A percentile compares a stretch with the other conserved stretches of the same genome.
Evolutionary conservation across 306 rosid genomes (phyloP).

Genomic region (Vigna radiata): DNA sequence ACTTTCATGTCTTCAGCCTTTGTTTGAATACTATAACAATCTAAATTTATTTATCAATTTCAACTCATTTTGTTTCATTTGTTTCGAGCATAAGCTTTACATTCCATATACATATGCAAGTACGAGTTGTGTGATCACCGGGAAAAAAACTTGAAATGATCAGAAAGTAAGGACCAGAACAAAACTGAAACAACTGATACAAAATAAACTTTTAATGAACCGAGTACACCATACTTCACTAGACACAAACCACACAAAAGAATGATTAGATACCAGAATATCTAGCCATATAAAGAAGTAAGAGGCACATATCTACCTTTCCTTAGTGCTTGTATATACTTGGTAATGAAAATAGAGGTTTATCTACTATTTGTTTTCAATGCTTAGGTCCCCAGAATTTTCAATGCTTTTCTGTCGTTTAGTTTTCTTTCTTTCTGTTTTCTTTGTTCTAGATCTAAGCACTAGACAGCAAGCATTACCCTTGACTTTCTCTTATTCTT

Average conservation of each 20-base stretch:
- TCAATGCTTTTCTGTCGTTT: too few relatives aligned
- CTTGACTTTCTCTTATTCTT: conserved; percentile 24
- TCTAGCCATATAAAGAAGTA: conserved; percentile 8
- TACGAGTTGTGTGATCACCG: not conserved
- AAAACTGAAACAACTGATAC: conserved; percentile 15
- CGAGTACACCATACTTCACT: not conserved
- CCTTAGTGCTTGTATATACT: not conserved
- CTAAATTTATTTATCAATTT: not conserved
- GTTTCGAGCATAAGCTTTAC: not conserved
- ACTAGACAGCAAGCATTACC: not conserved
- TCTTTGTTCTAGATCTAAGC: not conserved
- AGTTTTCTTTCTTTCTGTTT: too few relatives aligned
- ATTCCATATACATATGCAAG: not conserved
- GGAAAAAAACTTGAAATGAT: not conserved
- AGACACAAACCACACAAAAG: not conserved
- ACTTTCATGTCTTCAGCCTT: not conserved
- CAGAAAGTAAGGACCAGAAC: not conserved
- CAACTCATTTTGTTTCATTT: not conserved
- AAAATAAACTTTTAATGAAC: not conserved
- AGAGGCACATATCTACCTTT: too few relatives aligned
- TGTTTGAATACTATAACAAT: not conserved
- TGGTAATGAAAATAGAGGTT: conserved; percentile 3
- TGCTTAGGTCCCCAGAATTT: too few relatives aligned
- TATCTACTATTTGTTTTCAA: not conserved
- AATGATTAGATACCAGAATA: conserved; percentile 14